Evolutionary conservation across 2,329 filamentous ascomycete species (phyloP).

Genomic region (Neonectria neomacrospora): DNA sequence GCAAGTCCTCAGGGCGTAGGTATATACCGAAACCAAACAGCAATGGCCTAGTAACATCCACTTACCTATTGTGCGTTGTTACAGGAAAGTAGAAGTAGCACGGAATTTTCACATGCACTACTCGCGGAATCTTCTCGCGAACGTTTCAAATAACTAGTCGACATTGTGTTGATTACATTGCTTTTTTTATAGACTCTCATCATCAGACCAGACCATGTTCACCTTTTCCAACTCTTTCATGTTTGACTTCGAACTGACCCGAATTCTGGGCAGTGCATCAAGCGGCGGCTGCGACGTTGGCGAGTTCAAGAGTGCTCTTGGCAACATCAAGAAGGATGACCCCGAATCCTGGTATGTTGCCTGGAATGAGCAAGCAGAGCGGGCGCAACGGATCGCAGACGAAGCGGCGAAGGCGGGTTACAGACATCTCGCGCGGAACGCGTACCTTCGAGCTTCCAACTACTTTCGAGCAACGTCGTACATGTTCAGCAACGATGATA

Average conservation of each 20-base stretch:
- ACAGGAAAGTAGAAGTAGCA: too few species aligned
- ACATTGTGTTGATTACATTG: too few species aligned
- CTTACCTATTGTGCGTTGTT: too few species aligned
- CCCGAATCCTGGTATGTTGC: slow-evolving; percentile 53
- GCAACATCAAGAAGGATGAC: slow-evolving; percentile 52
- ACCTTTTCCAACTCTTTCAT: too few species aligned
- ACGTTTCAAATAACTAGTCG: too few species aligned
- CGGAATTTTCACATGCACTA: too few species aligned
- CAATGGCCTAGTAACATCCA: too few species aligned
- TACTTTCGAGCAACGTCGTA: slow-evolving; percentile 53
- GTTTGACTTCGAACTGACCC: slow-evolving; percentile 57
- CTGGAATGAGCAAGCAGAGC: slow-evolving; percentile 47
- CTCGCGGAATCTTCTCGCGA: too few species aligned
- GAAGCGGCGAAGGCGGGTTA: slow-evolving; percentile 48
- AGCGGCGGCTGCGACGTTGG: slow-evolving; percentile 52
- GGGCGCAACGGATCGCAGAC: slow-evolving; percentile 49
- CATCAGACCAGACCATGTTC: too few species aligned
- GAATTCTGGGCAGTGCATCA: slow-evolving; percentile 52
- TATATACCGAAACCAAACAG: too few species aligned
- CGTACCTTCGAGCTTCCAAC: slow-evolving; percentile 54
- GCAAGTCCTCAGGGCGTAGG: too few species aligned
- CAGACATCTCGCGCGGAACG: slow-evolving; percentile 46
- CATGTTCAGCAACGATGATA: slow-evolving; percentile 44
- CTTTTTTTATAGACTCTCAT: too few species aligned
- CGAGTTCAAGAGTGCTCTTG: slow-evolving; percentile 53